Base-by-base conservation (phyloP, 1,139 yeast genomes). In the Yamadazyma siamensis region DNA sequence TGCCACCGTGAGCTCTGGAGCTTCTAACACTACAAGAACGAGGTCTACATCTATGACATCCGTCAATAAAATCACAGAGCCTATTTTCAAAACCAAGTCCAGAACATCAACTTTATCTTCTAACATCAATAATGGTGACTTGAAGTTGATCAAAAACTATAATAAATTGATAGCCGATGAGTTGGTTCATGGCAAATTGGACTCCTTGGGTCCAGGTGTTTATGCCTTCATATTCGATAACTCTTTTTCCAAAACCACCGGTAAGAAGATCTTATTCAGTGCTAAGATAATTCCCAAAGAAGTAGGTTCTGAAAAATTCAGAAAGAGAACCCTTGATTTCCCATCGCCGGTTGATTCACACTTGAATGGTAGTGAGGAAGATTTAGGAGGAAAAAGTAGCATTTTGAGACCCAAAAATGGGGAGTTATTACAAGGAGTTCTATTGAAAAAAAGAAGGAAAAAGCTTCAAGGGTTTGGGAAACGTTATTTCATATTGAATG, bases 141-240 rank as follows among this genome's bases (percentile, higher is more conserved):
- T 69, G 43, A 46, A 48, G 3, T 49, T 67, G 28, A 54, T 68
- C 25, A 65, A 68, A 34, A 56, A 66, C 37, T 67, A 69, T 47
- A 59, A 50, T 59, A 75, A 64, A 50, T 70, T 51, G 72, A 76
- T 43, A 48, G 69, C 63, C 40, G 78, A 77, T 40, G 80, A 77
- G 41, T 56, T 79, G 49, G 72, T 72, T 29, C 78, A 75, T 34
- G 95, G 94, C 1, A 64, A 70, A 21, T 67, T 80, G 39, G 69
- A 67, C 13, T 81, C 81, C 2, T 52, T 56, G 3, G 61, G 63
- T 20, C 80, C 78, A 8, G 85, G 86, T 2, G 73, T 80, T 52
- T 84, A 76, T 60, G 97, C 96, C 0, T 82, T 91, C 51, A 82
- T 91, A 12, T 82, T 91, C 52, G 97, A 91, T 56, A 91, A 91